Evolutionary conservation across 2,329 filamentous ascomycete genomes (phyloP), one percentile per base, ranked within the genome.

Genomic region (Xylariomycetidae sp.): DNA sequence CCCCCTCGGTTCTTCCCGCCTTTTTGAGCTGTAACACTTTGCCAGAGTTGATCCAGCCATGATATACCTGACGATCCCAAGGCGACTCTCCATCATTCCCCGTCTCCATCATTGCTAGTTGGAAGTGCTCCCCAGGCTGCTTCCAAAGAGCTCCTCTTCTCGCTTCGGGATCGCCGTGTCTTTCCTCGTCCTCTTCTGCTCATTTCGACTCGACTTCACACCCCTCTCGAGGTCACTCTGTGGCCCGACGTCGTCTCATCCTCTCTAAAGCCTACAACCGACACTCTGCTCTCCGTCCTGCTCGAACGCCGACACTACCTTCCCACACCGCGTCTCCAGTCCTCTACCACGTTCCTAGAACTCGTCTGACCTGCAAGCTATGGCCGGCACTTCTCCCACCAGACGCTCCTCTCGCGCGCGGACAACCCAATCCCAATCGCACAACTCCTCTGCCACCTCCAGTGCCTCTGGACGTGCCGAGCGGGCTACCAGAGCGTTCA

Each of bases 321-420:
- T 44, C 37, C 39, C 42, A 41, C 39, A 22, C 35, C 31, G 29
- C 40, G 24, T 38, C 19, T 30, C 29, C 42, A 35, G 28, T 40
- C 44, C 32, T 37, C 42, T 17, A 34, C 32, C 39, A 34, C 32
- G 28, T 32, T 24, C 35, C 37, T 29, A 39, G 39, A 22, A 14
- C 37, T 47, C 48, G 44, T 44, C 43, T 35, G 34, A 40, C 40
- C 32, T 32, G 32, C 38, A 29, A 50, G 48, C 46, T 35, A 61
- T 59, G 54, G 64, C 56, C 47, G 74, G 72, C 74, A 69, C 72
- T 68, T 56, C 65, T 65, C 50, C 75, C 83, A 57, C 85, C 59
- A 83, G 90, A 65, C 85, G 90, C 60, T 95, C 89, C 56, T 92
- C 89, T 63, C 82, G 90, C 74, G 87, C 87, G 68, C 85, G 86